Conservation (phyloP, 495 filamentous ascomycete genomes). For the Neurospora sp. region DNA sequence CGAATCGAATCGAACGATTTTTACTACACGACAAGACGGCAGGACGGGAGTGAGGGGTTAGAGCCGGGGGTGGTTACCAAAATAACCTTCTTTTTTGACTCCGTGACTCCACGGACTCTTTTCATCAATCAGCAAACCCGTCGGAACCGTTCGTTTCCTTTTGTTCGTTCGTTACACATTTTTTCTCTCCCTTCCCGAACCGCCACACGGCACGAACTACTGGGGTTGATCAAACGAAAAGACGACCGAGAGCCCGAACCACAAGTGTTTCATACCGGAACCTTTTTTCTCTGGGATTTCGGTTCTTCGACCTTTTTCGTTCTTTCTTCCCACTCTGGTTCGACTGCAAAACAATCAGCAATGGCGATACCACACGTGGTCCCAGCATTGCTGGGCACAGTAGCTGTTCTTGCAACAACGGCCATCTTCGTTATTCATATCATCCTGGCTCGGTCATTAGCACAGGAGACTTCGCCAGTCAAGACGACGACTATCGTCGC, state of each 20-base stretch:
- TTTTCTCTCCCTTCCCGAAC: neutral
- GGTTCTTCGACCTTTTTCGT: neutral
- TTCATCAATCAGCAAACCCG: neutral
- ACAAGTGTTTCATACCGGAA: neutral
- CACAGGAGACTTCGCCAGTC: slow-evolving; percentile 19
- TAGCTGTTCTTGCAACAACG: slow-evolving; percentile 30
- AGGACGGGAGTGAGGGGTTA: neutral
- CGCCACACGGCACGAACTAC: neutral
- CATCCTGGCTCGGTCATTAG: slow-evolving; percentile 28
- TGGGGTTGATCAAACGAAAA: neutral
- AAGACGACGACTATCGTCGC: slow-evolving; percentile 26
- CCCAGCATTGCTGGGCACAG: slow-evolving; percentile 26
- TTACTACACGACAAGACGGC: neutral
- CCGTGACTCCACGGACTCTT: neutral
- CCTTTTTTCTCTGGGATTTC: neutral
- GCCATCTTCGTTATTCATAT: slow-evolving; percentile 30
- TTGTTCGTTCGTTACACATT: neutral
- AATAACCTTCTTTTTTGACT: neutral
- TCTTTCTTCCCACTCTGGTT: neutral
- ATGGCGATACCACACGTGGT: slow-evolving; percentile 28
- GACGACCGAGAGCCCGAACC: neutral
- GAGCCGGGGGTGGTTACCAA: too few relatives aligned
- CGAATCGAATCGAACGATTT: neutral
- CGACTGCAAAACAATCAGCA: neutral
- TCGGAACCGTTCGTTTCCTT: neutral